A percentile compares a stretch with the other conserved stretches of the same genome.
Conservation (phyloP, 2,329 filamentous ascomycete genomes). For the Lasiodiplodia sp. region DNA sequence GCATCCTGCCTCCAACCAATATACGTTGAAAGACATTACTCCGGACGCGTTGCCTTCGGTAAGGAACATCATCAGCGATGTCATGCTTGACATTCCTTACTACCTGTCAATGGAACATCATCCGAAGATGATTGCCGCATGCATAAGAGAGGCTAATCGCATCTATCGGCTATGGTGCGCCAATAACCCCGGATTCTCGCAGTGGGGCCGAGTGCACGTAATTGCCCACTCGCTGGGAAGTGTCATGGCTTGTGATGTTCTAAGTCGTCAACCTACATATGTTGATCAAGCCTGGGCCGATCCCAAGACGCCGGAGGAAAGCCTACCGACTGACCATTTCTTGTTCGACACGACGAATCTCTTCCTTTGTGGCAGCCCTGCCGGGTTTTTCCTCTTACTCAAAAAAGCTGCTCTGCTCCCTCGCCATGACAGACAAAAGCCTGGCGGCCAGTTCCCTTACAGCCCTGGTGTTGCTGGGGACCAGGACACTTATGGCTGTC, state of each 20-base stretch:
- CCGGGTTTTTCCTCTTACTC: slow-evolving; percentile 89
- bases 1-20: slow-evolving; percentile 68
- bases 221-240: slow-evolving; percentile 94
- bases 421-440: slow-evolving; percentile 76
- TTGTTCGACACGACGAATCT: slow-evolving; percentile 92
- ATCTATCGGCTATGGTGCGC: slow-evolving; percentile 95
- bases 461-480: slow-evolving; percentile 73
- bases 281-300: slow-evolving; percentile 58
- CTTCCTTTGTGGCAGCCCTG: slow-evolving; percentile 89
- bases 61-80: slow-evolving; percentile 90
- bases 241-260: slow-evolving; percentile 90
- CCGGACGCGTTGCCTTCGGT: slow-evolving; percentile 89
- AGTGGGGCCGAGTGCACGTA: slow-evolving; percentile 84
- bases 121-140: slow-evolving; percentile 88
- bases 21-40: slow-evolving; percentile 85
- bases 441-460: slow-evolving; percentile 69
- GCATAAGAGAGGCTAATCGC: slow-evolving; percentile 89
- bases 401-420: slow-evolving; percentile 77
- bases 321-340: slow-evolving; percentile 66
- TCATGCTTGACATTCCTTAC: slow-evolving; percentile 98
- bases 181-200: slow-evolving; percentile 87
- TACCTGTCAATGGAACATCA: slow-evolving; percentile 94
- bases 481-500: slow-evolving; percentile 81
- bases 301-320: slow-evolving; percentile 49
- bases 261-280: slow-evolving; percentile 84